A percentile compares a stretch with the other conserved stretches of the same genome.
Evolutionary conservation across 768 basidiomycete species (phyloP).

Genomic region (Phaffia australis): DNA sequence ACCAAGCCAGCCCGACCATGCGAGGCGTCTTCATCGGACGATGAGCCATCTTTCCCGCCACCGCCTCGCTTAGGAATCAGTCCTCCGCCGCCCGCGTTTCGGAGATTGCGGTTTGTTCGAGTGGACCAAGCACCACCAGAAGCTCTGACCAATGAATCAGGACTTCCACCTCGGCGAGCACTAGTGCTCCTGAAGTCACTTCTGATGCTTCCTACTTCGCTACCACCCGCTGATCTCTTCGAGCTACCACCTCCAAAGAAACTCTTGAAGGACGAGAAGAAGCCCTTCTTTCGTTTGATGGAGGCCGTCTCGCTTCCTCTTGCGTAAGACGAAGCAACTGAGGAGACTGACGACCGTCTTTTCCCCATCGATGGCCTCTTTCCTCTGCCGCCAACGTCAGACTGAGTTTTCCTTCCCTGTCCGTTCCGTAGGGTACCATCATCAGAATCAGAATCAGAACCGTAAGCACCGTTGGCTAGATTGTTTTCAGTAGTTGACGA

Average conservation of each 20-base stretch:
- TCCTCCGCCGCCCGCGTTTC: conserved; percentile 4
- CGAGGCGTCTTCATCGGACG: conserved; percentile 11
- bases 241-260: conserved; percentile 11
- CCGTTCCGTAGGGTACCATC: conserved; percentile 20
- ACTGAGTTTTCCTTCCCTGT: conserved; percentile 9
- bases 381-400: conserved; percentile 21
- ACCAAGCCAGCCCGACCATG: conserved; percentile 13
- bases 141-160: conserved; percentile 20
- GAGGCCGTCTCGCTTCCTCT: conserved; percentile 13
- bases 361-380: conserved; percentile 2
- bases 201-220: conserved; percentile 3
- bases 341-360: conserved; percentile 2
- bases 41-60: conserved; percentile 1
- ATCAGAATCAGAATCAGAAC: conserved; percentile 13
- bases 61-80: not conserved
- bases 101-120: conserved; percentile 20
- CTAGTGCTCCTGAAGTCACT: not conserved
- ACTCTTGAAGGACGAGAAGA: conserved; percentile 18
- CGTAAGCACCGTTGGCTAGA: not conserved
- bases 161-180: not conserved
- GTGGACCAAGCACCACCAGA: conserved; percentile 10
- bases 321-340: conserved; percentile 4
- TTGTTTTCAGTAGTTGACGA: not conserved
- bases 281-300: conserved; percentile 22
- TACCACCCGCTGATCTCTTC: not conserved